A percentile compares a stretch with the other conserved stretches of the same genome.
phyloP scores from a whole-genome alignment of 2,329 filamentous ascomycete species.

The Cladorrhinum sp. region DNA sequence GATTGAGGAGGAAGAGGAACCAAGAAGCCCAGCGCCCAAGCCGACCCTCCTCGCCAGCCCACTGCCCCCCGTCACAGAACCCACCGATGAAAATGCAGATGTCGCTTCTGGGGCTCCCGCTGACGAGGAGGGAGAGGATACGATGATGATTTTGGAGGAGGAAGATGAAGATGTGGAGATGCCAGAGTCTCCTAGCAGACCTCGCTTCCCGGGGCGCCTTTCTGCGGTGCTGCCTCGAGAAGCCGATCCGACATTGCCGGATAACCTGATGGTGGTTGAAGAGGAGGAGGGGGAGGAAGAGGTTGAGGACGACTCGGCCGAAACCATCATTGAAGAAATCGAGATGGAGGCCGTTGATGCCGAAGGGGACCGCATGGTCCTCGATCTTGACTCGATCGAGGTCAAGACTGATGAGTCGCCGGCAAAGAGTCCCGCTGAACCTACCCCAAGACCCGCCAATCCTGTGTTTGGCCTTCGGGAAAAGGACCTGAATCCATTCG shows the following conservation, averaged over 20 bases:
- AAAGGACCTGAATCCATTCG: conserved; percentile 45
- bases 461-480: conserved; percentile 45
- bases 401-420: neutral
- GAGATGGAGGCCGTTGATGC: conserved; percentile 21
- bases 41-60: conserved; percentile 33
- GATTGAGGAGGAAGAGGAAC: conserved; percentile 23
- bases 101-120: neutral
- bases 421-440: conserved; percentile 26
- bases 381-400: neutral
- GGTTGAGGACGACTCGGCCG: neutral
- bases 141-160: conserved; percentile 15
- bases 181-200: conserved; percentile 28
- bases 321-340: conserved; percentile 8
- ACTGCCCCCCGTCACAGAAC: conserved; percentile 9
- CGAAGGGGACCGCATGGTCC: conserved; percentile 11
- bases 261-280: conserved; percentile 6
- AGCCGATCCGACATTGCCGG: conserved; percentile 27
- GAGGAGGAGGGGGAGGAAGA: conserved; percentile 9
- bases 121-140: conserved; percentile 25
- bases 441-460: conserved; percentile 27
- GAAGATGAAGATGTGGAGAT: conserved; percentile 16
- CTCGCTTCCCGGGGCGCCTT: conserved; percentile 36
- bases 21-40: conserved; percentile 35
- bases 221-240: conserved; percentile 39
- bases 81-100: neutral